These are phyloP conservation scores for Colletotrichum melonis DNA, from an alignment of 2,329 filamentous ascomycete genomes.

Conservation along the genomic window DNA sequence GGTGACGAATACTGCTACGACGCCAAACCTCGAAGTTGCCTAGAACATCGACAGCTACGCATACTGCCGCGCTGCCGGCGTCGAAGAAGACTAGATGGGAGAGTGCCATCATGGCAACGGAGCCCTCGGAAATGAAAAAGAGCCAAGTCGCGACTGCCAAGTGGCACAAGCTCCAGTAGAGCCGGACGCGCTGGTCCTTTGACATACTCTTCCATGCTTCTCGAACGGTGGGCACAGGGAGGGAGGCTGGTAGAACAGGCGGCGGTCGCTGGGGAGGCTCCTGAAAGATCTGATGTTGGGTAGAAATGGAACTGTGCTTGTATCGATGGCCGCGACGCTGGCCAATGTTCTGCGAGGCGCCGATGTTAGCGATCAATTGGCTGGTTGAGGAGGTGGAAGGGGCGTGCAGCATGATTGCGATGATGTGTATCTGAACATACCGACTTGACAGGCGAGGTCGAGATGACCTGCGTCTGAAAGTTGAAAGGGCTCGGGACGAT, in stretches of 20 bases:
- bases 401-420: constrained; percentile 6
- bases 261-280: constrained; percentile 89
- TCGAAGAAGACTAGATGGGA: constrained; percentile 97
- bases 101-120: constrained; percentile 89
- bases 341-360: constrained; percentile 76
- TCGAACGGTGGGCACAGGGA: constrained; percentile 88
- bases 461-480: constrained; percentile 86
- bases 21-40: constrained; percentile 99
- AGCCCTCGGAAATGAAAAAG: constrained; percentile 86
- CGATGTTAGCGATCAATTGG: constrained; percentile 23
- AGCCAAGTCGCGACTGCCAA: constrained; percentile 85
- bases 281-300: constrained; percentile 92
- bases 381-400: neutral
- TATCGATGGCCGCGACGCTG: constrained; percentile 96
- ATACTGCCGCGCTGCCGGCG: constrained; percentile 89
- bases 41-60: constrained; percentile 91
- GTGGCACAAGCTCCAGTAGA: constrained; percentile 93
- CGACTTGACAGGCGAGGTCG: constrained; percentile 81
- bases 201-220: constrained; percentile 95
- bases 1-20: constrained; percentile 89
- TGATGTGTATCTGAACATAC: constrained; percentile 57
- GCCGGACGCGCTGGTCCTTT: constrained; percentile 82
- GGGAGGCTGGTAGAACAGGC: constrained; percentile 87
- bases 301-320: constrained; percentile 93
- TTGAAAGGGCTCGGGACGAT: constrained; percentile 82